A percentile compares a stretch with the other conserved stretches of the same genome.
phyloP scores from a whole-genome alignment of 176 grass and related monocot species.

The Luzula sylvatica region DNA sequence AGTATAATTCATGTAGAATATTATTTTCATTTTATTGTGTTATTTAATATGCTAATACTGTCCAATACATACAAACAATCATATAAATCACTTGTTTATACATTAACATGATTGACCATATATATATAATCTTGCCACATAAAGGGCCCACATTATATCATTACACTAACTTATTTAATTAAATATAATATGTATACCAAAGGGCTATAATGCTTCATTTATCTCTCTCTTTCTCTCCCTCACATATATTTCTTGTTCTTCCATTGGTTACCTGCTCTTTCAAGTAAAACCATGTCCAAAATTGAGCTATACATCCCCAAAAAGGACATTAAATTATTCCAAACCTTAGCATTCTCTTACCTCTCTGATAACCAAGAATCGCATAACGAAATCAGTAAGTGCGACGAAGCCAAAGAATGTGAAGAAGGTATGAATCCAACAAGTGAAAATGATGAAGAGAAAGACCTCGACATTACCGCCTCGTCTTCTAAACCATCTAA shows the following conservation, averaged over 20 bases:
- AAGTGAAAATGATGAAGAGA: neutral
- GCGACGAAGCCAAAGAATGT: neutral
- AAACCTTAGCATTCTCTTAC: neutral
- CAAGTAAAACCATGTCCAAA: conserved; percentile 1
- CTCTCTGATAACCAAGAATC: neutral
- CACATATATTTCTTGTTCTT: neutral
- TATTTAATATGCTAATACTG: too few relatives aligned
- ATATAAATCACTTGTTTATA: too few relatives aligned
- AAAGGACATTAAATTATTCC: neutral
- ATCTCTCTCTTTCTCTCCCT: neutral
- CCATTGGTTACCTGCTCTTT: neutral
- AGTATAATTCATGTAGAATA: too few relatives aligned
- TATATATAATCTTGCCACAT: too few relatives aligned
- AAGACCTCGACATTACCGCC: neutral
- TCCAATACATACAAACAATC: too few relatives aligned
- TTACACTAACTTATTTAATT: too few relatives aligned
- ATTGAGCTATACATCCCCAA: conserved; percentile 5
- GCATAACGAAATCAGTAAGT: neutral
- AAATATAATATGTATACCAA: too few relatives aligned
- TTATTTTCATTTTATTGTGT: too few relatives aligned
- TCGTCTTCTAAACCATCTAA: neutral
- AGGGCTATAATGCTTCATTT: too few relatives aligned
- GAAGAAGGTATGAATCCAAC: neutral
- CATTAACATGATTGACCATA: too few relatives aligned
- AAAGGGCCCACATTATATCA: too few relatives aligned